Base-by-base conservation (phyloP, 169 alveolate genomes). In the Plasmodium sp. region DNA sequence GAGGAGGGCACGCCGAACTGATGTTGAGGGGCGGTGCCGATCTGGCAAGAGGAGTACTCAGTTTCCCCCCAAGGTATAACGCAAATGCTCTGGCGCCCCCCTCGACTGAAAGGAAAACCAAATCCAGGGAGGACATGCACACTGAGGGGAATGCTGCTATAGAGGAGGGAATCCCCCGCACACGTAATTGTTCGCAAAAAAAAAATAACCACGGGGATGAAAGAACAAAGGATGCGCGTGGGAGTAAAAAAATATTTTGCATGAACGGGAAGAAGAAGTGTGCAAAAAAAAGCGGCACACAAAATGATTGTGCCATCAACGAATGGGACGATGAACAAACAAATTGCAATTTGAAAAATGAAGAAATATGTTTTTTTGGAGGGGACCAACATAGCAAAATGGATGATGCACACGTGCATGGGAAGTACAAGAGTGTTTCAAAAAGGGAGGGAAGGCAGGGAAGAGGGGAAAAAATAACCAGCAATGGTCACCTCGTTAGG, bases 361-460 rank as follows among this genome's bases (percentile, higher is more conserved):
- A 82, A 82, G 41, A 72, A 56, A 83, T 62, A 62, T 9, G 72
- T n/a, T 58, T 62, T 83, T 62, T 36, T 58, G 83, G 34, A 36
- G 45, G 51, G 22, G 31, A 22, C 33, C 39, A 83, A 62, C 62
- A 83, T 83, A 83, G 67, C 33, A 45, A 62, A 58, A 83, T 22
- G 39, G 41, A 83, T 22, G 22, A 58, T 58, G 36, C 77, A 43
- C 73, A 62, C 83, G n/a, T 39, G 41, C 73, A 12, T 36, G 74
- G 62, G 31, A 77, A 83, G 33, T 2, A 83, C 45, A 62, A 58
- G 16, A 10, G 45, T 7, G 43, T 58, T 39, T 18, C 22, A 36
- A 62, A 67, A 5, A 18, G 36, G 16, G 48, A 9, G 39, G 48
- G 12, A 81, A 81, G 85, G 16, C 14, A 67, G 45, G 77, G 73